phyloP scores from a whole-genome alignment of 73 alveolate genomes.

The Blepharisma stoltei region DNA sequence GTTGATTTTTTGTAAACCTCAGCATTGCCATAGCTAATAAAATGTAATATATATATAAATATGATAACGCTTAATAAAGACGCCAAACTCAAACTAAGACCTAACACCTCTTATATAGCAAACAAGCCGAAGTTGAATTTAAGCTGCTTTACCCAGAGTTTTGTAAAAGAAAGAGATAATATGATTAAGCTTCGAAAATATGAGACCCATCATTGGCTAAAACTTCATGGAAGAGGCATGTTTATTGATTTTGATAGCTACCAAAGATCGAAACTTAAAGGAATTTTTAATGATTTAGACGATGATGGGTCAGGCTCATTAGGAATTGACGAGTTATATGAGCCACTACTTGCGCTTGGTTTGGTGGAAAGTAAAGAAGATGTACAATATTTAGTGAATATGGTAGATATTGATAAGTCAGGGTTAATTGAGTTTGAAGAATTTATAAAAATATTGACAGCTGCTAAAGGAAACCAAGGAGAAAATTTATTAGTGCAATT shows the following conservation, averaged over 20 bases:
- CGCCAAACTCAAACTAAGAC: too few species aligned
- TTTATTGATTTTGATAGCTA: conserved; percentile 7
- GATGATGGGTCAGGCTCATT: conserved; percentile 30
- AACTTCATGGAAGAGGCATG: conserved; percentile 16
- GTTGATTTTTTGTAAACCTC: too few species aligned
- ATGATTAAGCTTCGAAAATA: conserved; percentile 1
- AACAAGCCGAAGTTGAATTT: too few species aligned
- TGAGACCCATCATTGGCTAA: conserved; percentile 5
- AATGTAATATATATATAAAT: too few species aligned
- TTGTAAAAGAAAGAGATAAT: too few species aligned
- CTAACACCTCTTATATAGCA: too few species aligned
- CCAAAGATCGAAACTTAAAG: conserved; percentile 10
- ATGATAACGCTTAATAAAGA: too few species aligned
- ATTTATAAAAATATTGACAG: conserved; percentile 7
- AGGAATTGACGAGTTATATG: conserved; percentile 29
- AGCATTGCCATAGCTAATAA: too few species aligned
- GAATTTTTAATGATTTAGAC: conserved; percentile 22
- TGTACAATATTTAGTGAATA: neutral
- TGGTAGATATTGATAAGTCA: conserved; percentile 21
- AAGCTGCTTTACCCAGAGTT: too few species aligned
- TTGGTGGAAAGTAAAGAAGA: conserved; percentile 29
- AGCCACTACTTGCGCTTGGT: conserved; percentile 31
- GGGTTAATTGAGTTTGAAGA: conserved; percentile 34
- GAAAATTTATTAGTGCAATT: neutral
- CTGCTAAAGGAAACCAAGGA: neutral